Evolutionary conservation across 179 eudicot genomes (phyloP).

Genomic region (Dionaea muscipula): DNA sequence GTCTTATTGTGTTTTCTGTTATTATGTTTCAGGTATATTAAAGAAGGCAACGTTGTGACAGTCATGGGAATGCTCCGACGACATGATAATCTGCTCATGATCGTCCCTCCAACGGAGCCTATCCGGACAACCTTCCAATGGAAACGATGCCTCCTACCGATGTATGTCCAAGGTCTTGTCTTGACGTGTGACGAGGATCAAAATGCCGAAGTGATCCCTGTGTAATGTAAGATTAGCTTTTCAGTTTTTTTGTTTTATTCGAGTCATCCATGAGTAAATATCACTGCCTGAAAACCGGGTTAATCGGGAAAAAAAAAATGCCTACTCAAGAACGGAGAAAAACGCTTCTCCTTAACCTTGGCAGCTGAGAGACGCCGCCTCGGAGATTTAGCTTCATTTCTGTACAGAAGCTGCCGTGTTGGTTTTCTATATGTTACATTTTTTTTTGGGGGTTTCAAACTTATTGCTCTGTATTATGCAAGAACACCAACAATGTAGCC

Average conservation of each 20-base stretch:
- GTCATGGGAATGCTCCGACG: slow-evolving; percentile 85
- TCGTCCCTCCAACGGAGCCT: slow-evolving; percentile 74
- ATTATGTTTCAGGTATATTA: slow-evolving; percentile 49
- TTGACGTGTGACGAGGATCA: slow-evolving; percentile 73
- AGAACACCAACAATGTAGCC: no score
- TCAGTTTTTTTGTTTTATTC: slow-evolving; percentile 3
- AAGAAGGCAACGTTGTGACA: slow-evolving; percentile 92
- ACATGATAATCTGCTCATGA: slow-evolving; percentile 81
- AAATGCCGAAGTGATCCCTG: slow-evolving; percentile 69
- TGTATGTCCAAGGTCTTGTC: slow-evolving; percentile 63
- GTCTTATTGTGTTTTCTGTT: no score
- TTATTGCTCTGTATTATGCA: no score
- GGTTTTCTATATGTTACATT: no score
- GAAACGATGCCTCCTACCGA: slow-evolving; percentile 75
- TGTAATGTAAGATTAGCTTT: slow-evolving; percentile 39
- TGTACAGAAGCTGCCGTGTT: no score
- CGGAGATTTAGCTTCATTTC: no score
- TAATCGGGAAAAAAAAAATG: not conserved
- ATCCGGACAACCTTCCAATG: slow-evolving; percentile 65
- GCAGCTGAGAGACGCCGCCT: not conserved
- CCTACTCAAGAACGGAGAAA: no score
- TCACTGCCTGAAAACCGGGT: slow-evolving; percentile 9
- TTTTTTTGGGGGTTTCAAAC: no score
- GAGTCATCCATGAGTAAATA: slow-evolving; percentile 21
- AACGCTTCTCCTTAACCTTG: no score